phyloP scores from a whole-genome alignment of 2,329 filamentous ascomycete species.

The Chrysoporthe cubensis region DNA sequence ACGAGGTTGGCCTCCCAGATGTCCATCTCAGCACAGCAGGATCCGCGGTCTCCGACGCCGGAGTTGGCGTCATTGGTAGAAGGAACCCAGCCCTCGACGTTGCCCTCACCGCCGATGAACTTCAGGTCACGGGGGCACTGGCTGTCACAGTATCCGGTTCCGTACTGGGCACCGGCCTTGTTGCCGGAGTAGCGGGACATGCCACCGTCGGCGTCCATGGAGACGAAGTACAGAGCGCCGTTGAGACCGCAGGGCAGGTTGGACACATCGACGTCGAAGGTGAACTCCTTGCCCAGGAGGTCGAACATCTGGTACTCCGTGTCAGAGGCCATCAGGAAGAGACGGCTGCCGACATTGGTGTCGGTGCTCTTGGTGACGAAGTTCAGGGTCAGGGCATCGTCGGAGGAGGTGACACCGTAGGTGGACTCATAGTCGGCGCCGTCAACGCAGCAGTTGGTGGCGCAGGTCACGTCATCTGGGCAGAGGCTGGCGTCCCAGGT shows the following conservation, averaged over 20 bases:
- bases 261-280: conserved; percentile 73
- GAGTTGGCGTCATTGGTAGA: conserved; percentile 53
- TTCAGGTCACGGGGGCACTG: conserved; percentile 61
- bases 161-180: conserved; percentile 61
- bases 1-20: conserved; percentile 46
- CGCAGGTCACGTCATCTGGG: conserved; percentile 46
- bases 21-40: conserved; percentile 59
- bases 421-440: conserved; percentile 50
- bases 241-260: conserved; percentile 71
- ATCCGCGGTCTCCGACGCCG: conserved; percentile 48
- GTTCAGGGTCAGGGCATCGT: conserved; percentile 51
- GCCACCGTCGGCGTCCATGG: conserved; percentile 64
- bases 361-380: conserved; percentile 53
- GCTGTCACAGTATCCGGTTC: conserved; percentile 61
- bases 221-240: conserved; percentile 69
- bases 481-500: conserved; percentile 41
- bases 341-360: conserved; percentile 57
- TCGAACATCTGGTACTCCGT: conserved; percentile 68
- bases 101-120: conserved; percentile 60
- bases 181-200: conserved; percentile 53
- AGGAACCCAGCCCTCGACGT: conserved; percentile 47
- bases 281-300: conserved; percentile 70
- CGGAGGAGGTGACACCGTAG: conserved; percentile 51
- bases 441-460: conserved; percentile 50
- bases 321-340: conserved; percentile 67